These are phyloP conservation scores for Sugiyamaella smithiae DNA, from an alignment of 805 yeast species.

Conservation along the genomic window DNA sequence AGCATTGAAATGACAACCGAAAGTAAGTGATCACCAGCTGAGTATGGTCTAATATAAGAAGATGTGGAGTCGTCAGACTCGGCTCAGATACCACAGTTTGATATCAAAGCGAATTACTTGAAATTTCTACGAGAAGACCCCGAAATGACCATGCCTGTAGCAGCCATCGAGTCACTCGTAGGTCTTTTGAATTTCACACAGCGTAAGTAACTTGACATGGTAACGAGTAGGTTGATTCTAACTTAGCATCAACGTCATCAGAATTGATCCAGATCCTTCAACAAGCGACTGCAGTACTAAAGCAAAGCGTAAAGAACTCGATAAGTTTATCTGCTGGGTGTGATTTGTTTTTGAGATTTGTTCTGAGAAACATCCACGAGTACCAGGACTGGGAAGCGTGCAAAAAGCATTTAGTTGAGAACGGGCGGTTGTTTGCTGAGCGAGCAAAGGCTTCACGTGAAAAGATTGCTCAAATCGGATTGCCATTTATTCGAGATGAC, in stretches of 20 bases:
- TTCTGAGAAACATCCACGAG: constrained; percentile 79
- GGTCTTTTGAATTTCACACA: constrained; percentile 76
- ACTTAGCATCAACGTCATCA: constrained; percentile 73
- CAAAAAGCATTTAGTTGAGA: constrained; percentile 80
- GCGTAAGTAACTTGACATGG: constrained; percentile 37
- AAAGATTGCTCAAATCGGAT: constrained; percentile 82
- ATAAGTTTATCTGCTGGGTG: constrained; percentile 96
- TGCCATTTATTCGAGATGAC: constrained; percentile 88
- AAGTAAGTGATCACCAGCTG: background rate
- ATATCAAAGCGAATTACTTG: constrained; percentile 77
- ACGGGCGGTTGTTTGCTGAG: constrained; percentile 86
- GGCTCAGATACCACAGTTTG: constrained; percentile 43
- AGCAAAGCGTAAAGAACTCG: constrained; percentile 80
- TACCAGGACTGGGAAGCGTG: constrained; percentile 92
- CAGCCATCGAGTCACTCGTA: constrained; percentile 93
- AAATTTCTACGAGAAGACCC: constrained; percentile 80
- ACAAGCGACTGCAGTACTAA: constrained; percentile 70
- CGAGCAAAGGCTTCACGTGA: constrained; percentile 89
- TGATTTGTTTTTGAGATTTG: constrained; percentile 92
- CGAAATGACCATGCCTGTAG: constrained; percentile 99
- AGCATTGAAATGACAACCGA: background rate
- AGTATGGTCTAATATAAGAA: background rate
- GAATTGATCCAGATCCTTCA: constrained; percentile 82
- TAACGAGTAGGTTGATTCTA: background rate
- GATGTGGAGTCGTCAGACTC: background rate